Base-by-base conservation (phyloP, 192 early-diverging fungal genomes). In the Umbelopsis ramanniana region DNA sequence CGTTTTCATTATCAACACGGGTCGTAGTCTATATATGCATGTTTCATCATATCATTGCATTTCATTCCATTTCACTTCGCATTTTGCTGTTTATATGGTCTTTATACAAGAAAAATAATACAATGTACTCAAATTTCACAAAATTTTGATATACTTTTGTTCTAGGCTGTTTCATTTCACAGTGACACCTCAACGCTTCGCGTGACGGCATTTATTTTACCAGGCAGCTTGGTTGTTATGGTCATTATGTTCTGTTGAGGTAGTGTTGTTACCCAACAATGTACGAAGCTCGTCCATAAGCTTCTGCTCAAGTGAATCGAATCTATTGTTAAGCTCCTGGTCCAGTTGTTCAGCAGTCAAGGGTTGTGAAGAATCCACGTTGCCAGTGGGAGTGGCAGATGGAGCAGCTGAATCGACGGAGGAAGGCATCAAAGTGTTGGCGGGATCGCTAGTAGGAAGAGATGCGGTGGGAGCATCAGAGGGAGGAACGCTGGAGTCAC, bases 141-240 rank as follows among this genome's bases (percentile, higher is more conserved):
- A 50, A 19, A 50, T 2, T 50, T 50, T 50, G 48, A 43, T 50
- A 17, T 50, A 50, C 7, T n/a, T 50, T 17, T 6, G n/a, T 17
- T 19, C 2, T 37, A 35, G 23, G 33, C 0, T 63, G 54, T n/a
- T n/a, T n/a, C n/a, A n/a, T 60, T 22, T 29, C 33, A 60, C 29
- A 60, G 17, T 19, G 19, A 63, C 29, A 29, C 26, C 35, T 24
- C 23, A 26, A 35, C 57, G 33, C 23, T 6, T 37, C 19, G 15
- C 2, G 15, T 17, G 6, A 29, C 19, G 26, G 17, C 17, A 63
- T 63, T 63, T 63, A 29, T 63, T 63, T 63, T 63, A 63, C 57
- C 57, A 63, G 8, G 26, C 12, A 63, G 57, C 57, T 63, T 63
- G 57, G 57, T 63, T 37, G 57, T 12, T 63, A 63, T 63, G 57